Evolutionary conservation across 768 basidiomycete species (phyloP).

Genomic region (Tricholomella constricta): DNA sequence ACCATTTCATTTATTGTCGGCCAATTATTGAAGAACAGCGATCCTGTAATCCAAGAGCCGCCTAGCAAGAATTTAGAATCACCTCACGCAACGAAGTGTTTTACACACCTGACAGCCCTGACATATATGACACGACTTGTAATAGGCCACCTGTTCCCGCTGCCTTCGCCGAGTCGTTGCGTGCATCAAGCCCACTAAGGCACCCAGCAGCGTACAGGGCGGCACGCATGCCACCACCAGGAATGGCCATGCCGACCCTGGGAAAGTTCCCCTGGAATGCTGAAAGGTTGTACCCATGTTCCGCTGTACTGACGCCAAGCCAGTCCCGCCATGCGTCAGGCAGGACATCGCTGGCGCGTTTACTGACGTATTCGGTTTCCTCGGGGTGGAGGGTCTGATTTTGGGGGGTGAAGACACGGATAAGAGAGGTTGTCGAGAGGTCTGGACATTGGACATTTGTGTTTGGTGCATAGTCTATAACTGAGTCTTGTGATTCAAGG

Average conservation of each 20-base stretch:
- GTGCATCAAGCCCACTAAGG: slow-evolving; percentile 58
- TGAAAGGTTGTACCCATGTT: slow-evolving; percentile 54
- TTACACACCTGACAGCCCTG: slow-evolving; percentile 61
- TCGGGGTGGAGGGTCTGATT: slow-evolving; percentile 52
- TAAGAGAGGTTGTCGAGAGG: slow-evolving; percentile 43
- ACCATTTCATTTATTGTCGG: slow-evolving; percentile 59
- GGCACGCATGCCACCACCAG: slow-evolving; percentile 71
- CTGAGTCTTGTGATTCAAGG: slow-evolving; percentile 26
- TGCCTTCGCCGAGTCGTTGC: slow-evolving; percentile 57
- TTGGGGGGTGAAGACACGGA: slow-evolving; percentile 52
- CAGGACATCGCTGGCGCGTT: slow-evolving; percentile 42
- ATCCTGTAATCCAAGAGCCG: slow-evolving; percentile 70
- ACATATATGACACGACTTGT: slow-evolving; percentile 70
- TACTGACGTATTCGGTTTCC: slow-evolving; percentile 49
- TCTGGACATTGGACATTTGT: slow-evolving; percentile 53
- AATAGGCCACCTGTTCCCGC: slow-evolving; percentile 68
- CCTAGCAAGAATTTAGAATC: slow-evolving; percentile 33
- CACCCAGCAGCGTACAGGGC: slow-evolving; percentile 67
- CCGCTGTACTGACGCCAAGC: slow-evolving; percentile 55
- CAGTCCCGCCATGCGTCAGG: slow-evolving; percentile 58
- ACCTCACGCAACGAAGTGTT: neutral
- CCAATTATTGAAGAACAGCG: slow-evolving; percentile 65
- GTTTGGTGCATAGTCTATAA: slow-evolving; percentile 55
- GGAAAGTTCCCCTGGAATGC: slow-evolving; percentile 45
- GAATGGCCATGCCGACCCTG: slow-evolving; percentile 63